Percentiles rank a stretch among this genome's conserved stretches.
phyloP scores from a whole-genome alignment of 2,329 filamentous ascomycete genomes.

The Aspergillus cejpii region DNA sequence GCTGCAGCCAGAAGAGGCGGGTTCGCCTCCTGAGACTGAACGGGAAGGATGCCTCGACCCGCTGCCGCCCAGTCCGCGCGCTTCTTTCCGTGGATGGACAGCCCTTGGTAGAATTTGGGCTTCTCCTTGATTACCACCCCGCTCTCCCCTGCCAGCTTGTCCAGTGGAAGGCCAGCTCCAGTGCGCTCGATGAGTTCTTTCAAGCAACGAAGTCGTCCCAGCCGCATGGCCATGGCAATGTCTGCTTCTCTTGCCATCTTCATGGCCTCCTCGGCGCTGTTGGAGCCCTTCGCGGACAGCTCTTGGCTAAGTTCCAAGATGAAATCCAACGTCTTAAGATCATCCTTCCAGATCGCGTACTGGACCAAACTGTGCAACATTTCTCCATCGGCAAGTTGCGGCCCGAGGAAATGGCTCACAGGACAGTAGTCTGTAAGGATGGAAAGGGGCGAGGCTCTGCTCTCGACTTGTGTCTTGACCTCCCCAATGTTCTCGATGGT shows the following conservation, averaged over 20 bases:
- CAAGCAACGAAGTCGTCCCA: constrained; percentile 31
- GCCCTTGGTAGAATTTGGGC: constrained; percentile 67
- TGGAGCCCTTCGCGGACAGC: constrained; percentile 9
- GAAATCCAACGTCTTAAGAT: constrained; percentile 49
- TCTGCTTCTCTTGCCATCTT: constrained; percentile 18
- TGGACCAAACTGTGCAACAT: constrained; percentile 26
- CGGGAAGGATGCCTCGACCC: constrained; percentile 37
- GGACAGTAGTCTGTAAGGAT: constrained; percentile 45
- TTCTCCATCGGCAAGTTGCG: background rate
- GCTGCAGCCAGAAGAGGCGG: background rate
- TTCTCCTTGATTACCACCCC: constrained; percentile 59
- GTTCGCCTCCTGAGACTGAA: background rate
- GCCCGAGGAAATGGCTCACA: constrained; percentile 21
- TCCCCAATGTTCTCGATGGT: constrained; percentile 72
- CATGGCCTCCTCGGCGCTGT: constrained; percentile 3
- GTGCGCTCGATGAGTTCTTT: constrained; percentile 58
- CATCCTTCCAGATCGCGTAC: constrained; percentile 49
- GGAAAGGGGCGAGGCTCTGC: constrained; percentile 49
- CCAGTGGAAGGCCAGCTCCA: constrained; percentile 63
- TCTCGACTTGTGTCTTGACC: constrained; percentile 62
- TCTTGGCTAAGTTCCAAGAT: constrained; percentile 49
- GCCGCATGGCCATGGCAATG: constrained; percentile 40
- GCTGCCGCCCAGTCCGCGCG: constrained; percentile 66
- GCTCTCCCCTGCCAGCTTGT: constrained; percentile 58
- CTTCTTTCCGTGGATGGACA: constrained; percentile 70